Percentiles rank a stretch among this genome's conserved stretches.
Conservation (phyloP, 495 filamentous ascomycete species). For the Aspergillus hancockii region DNA sequence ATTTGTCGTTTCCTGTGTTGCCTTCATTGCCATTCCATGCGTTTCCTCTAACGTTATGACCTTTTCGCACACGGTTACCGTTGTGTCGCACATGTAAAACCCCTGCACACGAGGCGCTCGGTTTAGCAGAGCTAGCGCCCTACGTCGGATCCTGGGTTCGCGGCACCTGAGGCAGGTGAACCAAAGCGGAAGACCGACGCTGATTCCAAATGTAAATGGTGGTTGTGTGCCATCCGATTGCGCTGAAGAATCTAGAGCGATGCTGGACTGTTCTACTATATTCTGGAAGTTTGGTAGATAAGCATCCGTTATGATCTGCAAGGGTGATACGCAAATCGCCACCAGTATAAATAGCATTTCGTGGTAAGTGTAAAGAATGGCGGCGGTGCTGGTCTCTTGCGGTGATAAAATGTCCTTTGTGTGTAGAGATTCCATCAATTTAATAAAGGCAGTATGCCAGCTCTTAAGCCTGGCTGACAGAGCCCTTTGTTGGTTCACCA, state of each 20-base stretch:
- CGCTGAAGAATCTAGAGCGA: constrained; percentile 18
- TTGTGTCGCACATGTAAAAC: constrained; percentile 25
- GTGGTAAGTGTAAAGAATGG: constrained; percentile 29
- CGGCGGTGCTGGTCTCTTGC: constrained; percentile 17
- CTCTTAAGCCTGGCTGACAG: constrained; percentile 16
- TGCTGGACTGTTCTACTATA: constrained; percentile 31
- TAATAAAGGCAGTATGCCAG: constrained; percentile 30
- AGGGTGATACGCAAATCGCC: constrained; percentile 15
- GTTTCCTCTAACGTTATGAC: constrained; percentile 36
- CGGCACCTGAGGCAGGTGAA: constrained; percentile 37
- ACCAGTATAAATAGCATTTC: constrained; percentile 28
- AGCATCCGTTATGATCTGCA: constrained; percentile 23
- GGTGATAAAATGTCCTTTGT: constrained; percentile 12
- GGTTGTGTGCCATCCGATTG: constrained; percentile 26
- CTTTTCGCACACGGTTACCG: constrained; percentile 17
- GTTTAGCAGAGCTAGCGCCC: constrained; percentile 28
- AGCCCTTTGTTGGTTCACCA: constrained; percentile 10
- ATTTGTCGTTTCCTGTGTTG: not conserved
- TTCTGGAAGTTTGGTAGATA: constrained; percentile 28
- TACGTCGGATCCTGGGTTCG: constrained; percentile 29
- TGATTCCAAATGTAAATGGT: constrained; percentile 42
- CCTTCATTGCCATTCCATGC: constrained; percentile 13
- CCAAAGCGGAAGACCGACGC: constrained; percentile 36
- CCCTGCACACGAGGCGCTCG: constrained; percentile 33
- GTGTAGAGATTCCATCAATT: constrained; percentile 18